Evolutionary conservation across 176 grass and related monocot genomes (phyloP).

Genomic region (Carex parvula): DNA sequence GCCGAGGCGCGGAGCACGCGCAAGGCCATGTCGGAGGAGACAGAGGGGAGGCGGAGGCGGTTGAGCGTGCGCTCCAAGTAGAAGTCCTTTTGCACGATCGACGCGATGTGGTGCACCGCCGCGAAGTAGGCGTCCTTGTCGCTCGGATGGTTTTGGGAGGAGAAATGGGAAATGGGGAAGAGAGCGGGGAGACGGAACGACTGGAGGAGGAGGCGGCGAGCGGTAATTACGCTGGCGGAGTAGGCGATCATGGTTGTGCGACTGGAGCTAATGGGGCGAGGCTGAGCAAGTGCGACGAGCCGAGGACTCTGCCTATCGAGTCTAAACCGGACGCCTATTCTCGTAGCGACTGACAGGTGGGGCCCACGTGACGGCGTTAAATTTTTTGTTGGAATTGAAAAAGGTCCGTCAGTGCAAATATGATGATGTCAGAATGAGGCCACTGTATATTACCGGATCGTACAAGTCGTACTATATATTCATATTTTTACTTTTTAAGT

Average conservation of each 20-base stretch:
- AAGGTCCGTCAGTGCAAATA: too few species aligned
- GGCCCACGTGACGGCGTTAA: not conserved
- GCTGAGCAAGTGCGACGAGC: too few species aligned
- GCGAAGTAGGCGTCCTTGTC: conserved; percentile 86
- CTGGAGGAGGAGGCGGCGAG: conserved; percentile 27
- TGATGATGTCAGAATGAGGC: too few species aligned
- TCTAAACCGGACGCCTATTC: too few species aligned
- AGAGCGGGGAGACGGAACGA: not conserved
- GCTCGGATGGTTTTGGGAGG: conserved; percentile 33
- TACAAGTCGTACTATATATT: too few species aligned
- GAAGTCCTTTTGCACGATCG: conserved; percentile 89
- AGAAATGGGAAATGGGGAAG: conserved; percentile 20
- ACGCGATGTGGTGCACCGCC: conserved; percentile 70
- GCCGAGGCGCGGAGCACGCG: conserved; percentile 66
- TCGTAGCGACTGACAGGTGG: not conserved
- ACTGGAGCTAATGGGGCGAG: not conserved
- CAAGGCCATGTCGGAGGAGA: conserved; percentile 68
- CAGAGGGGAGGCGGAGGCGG: conserved; percentile 78
- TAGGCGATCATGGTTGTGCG: conserved; percentile 2
- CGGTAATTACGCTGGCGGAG: conserved; percentile 13
- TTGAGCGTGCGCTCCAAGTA: conserved; percentile 91
- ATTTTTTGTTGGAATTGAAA: too few species aligned
- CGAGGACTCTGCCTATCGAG: too few species aligned
- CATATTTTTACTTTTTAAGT: too few species aligned
- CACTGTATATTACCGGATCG: too few species aligned